A percentile compares a stretch with the other conserved stretches of the same genome.
These are phyloP conservation scores for Fusarium keratoplasticum DNA, from an alignment of 2,329 filamentous ascomycete species.

Conservation along the genomic window DNA sequence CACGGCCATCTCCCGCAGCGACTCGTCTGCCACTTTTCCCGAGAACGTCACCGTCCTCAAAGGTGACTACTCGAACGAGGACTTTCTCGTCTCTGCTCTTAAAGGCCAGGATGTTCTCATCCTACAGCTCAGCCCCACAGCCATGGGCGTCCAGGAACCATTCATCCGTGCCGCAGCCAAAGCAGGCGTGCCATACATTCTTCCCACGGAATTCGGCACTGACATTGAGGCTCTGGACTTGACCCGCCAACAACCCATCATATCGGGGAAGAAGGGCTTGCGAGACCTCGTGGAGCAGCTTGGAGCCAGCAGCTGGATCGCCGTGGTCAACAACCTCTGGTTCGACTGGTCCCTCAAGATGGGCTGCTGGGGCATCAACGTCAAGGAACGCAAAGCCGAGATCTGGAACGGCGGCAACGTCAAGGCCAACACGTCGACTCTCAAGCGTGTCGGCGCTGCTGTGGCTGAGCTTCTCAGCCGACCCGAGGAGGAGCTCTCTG, in stretches of 20 bases:
- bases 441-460: conserved; percentile 49
- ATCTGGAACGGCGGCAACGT: conserved; percentile 47
- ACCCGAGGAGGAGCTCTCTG: conserved; percentile 45
- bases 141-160: conserved; percentile 38
- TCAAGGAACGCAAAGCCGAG: conserved; percentile 44
- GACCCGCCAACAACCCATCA: conserved; percentile 36
- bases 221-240: conserved; percentile 40
- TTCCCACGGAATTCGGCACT: conserved; percentile 49
- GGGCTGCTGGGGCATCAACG: conserved; percentile 48
- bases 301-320: conserved; percentile 47
- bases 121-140: conserved; percentile 29
- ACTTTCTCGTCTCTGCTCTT: conserved; percentile 44
- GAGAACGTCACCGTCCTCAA: conserved; percentile 51
- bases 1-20: conserved; percentile 61
- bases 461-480: conserved; percentile 50
- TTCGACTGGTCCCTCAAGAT: conserved; percentile 46
- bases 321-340: conserved; percentile 49
- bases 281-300: conserved; percentile 46
- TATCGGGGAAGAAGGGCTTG: conserved; percentile 41
- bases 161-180: conserved; percentile 49
- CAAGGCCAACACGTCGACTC: conserved; percentile 45
- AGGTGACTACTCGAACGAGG: conserved; percentile 60
- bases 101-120: conserved; percentile 50
- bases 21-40: conserved; percentile 55
- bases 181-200: conserved; percentile 46